Base-by-base conservation (phyloP, 2,329 filamentous ascomycete genomes). In the Cladobotryum mycophilum region DNA sequence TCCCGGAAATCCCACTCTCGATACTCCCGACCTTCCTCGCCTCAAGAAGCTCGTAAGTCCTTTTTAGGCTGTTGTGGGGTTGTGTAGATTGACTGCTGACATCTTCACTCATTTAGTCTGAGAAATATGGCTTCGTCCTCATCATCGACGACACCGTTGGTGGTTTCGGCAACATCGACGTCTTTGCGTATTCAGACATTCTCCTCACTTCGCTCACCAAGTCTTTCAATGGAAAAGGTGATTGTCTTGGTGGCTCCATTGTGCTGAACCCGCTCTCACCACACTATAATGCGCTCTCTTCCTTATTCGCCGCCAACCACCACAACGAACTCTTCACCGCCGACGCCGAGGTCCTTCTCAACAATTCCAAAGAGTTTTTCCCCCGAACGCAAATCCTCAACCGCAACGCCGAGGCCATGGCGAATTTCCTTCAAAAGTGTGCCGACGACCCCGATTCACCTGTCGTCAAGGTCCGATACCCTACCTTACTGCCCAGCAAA, bases 151-250 rank as follows among this genome's bases (percentile, higher is more conserved):
- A 79, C 42, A 79, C 76, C 0, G 54, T 76, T 42, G 68, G 67
- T n/a, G 69, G 68, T 25, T 74, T 75, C 49, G 70, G 63, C 57
- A 79, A 77, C 58, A 60, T 79, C 52, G 75, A 82, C 58, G 61
- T 83, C 34, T 60, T 80, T 3, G 56, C 63, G 5, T 64, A 69
- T 0, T 71, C 73, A 2, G 78, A 83, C 55, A 60, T 80, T 0
- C 53, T 83, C 30, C 56, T 78, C 14, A 75, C 75, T 0, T 76
- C 72, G 20, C 66, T 82, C 14, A 82, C 78, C n/a, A 83, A 83
- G 61, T 71, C 72, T 2, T 82, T 84, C 58, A 79, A 67, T 53
- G 81, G 81, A 14, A 74, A 74, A 53, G 71, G 77, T 18, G 72
- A 84, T 56, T 74, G 77, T 44, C 74, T 82, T 67, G 78, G 67